Percentiles rank a stretch among this genome's conserved stretches.
Evolutionary conservation across 192 early-diverging fungal genomes (phyloP).

Genomic region (Mortierella hygrophila): DNA sequence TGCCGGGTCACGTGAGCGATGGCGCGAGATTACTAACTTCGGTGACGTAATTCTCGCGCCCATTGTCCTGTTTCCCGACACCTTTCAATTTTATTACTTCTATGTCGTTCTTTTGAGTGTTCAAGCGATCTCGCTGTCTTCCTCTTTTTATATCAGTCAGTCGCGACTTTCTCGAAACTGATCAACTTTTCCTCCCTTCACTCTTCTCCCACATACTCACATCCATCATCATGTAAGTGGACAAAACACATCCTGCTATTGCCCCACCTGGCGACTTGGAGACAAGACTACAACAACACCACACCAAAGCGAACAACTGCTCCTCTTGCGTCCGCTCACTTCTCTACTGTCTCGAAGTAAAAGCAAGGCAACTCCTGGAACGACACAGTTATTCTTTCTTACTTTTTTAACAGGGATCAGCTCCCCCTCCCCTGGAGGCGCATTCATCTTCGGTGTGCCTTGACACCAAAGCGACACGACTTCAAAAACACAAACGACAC

Average conservation of each 20-base stretch:
- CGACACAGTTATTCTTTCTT: neutral
- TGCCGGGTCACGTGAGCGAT: no score
- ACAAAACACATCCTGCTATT: neutral
- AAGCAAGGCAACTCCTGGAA: neutral
- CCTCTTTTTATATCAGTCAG: neutral
- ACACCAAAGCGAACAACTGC: neutral
- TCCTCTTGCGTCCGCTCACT: neutral
- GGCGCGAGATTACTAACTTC: no score
- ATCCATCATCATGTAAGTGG: slow-evolving; percentile 10
- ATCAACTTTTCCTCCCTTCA: slow-evolving; percentile 3
- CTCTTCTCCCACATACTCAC: neutral
- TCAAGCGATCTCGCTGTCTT: neutral
- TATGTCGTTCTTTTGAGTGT: neutral
- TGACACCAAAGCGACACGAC: neutral
- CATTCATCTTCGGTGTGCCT: neutral
- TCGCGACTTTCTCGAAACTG: slow-evolving; percentile 4
- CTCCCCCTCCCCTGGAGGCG: neutral
- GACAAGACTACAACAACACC: neutral
- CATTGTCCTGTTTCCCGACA: no score
- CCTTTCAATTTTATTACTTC: neutral
- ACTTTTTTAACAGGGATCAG: neutral
- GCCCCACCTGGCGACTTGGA: neutral
- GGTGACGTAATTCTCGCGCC: no score
- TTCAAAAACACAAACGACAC: neutral
- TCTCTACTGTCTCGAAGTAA: neutral